Percentiles rank a stretch among this genome's conserved stretches.
Conservation (phyloP, 257 asterid genomes). For the Nicotiana paniculata region DNA sequence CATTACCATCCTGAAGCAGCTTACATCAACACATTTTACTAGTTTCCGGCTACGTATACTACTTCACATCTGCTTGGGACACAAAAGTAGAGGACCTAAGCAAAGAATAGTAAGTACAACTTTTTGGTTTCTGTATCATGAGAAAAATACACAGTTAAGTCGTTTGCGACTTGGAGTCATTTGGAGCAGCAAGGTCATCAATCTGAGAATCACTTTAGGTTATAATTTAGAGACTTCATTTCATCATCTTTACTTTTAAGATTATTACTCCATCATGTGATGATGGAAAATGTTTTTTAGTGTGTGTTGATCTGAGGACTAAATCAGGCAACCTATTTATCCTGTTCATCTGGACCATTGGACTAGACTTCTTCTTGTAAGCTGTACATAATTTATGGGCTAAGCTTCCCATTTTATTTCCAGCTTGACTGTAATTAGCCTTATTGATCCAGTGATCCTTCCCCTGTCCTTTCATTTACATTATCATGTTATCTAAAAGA, state of each 20-base stretch:
- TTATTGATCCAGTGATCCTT: too few species aligned
- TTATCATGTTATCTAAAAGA: background rate
- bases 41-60: background rate
- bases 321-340: background rate
- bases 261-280: background rate
- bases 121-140: background rate
- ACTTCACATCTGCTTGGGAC: background rate
- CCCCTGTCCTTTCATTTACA: too few species aligned
- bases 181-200: background rate
- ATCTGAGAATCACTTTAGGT: background rate
- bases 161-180: background rate
- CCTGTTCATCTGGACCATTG: background rate
- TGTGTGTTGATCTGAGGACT: background rate
- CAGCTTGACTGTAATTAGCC: background rate
- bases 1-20: conserved; percentile 27
- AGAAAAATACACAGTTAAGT: background rate
- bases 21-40: conserved; percentile 2
- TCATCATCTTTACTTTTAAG: background rate
- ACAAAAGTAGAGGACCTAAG: background rate
- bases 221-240: background rate
- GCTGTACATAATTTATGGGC: conserved; percentile 6
- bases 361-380: background rate
- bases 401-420: background rate
- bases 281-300: background rate
- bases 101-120: background rate